Evolutionary conservation across 768 basidiomycete species (phyloP).

Genomic region (Suillus hirtellus): DNA sequence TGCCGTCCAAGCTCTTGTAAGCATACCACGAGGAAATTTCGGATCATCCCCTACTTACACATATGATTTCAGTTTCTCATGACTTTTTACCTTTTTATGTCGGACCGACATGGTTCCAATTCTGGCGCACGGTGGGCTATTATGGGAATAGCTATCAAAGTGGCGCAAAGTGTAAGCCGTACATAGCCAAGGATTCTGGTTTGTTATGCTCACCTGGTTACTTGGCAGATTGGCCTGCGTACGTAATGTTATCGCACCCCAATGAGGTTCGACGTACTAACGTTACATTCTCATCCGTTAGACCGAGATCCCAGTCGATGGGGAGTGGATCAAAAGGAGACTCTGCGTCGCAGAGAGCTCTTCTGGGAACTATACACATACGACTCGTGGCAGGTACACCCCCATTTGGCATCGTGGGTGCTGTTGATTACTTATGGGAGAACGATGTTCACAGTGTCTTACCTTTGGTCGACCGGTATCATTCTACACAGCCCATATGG

Average conservation of each 20-base stretch:
- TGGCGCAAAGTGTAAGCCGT: constrained; percentile 65
- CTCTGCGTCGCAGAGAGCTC: constrained; percentile 60
- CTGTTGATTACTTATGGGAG: constrained; percentile 25
- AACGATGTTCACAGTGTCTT: constrained; percentile 49
- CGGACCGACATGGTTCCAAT: constrained; percentile 65
- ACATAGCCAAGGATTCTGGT: constrained; percentile 11
- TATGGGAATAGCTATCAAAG: constrained; percentile 69
- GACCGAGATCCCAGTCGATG: constrained; percentile 73
- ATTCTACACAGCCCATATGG: constrained; percentile 65
- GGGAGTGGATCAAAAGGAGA: constrained; percentile 57
- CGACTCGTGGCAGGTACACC: constrained; percentile 35
- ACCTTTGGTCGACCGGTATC: constrained; percentile 73
- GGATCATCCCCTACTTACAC: constrained; percentile 31
- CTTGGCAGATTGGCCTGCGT: constrained; percentile 67
- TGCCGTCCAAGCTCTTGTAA: constrained; percentile 66
- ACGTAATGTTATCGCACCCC: constrained; percentile 28
- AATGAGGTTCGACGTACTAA: constrained; percentile 10
- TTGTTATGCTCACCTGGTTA: constrained; percentile 3
- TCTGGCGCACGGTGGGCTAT: constrained; percentile 67
- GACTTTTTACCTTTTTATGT: constrained; percentile 69
- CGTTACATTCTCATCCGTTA: constrained; percentile 26
- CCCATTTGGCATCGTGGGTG: neutral
- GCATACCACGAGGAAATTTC: constrained; percentile 42
- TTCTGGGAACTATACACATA: constrained; percentile 61
- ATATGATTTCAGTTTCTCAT: constrained; percentile 56